Evolutionary conservation across 148 eudicot species (phyloP), one percentile per base, ranked within the genome.

Genomic region (Agrostemma githago): DNA sequence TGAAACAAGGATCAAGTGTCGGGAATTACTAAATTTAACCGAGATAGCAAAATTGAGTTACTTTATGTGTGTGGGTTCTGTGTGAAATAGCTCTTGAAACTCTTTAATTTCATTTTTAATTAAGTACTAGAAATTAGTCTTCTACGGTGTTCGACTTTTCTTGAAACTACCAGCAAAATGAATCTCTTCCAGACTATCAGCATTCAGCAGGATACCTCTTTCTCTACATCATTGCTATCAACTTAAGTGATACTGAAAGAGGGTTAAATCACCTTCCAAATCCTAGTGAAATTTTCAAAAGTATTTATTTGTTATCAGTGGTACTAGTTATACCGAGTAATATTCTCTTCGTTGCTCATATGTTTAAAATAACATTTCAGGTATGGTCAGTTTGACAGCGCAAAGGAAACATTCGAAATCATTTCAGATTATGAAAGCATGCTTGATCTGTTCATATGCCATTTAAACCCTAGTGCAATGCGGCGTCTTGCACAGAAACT

Each of bases 391-490:
- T 95, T 95, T 71, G 98, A 95, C 86, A 92, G 93, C 85, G 98
- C 98, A 60, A 95, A 95, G 81, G 97, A 95, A 80, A 95, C 98
- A 12, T 95, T 90, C 77, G 98, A 95, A 84, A 96, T 89, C 53
- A 90, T 95, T 74, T 74, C 96, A 48, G 98, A 95, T 84, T 86
- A 80, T 53, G 97, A 95, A 85, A 92, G 97, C 82, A 85, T 95
- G 98, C 89, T 95, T 66, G 98, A 95, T 81, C 80, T 95, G 61
- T 95, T 90, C 77, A 86, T 95, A 72, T 95, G 98, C 87, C 98
- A 95, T 87, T 89, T 95, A 17, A 95, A 95, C 81, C 98, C 98
- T 38, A 95, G 98, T 81, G 98, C 98, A 26, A 90, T 95, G 98
- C 79, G 98, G 21, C 94, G 96, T 70, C 93, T 95, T 70, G 94